Base-by-base conservation (phyloP, 2,329 filamentous ascomycete species). In the Hirsutella minnesotensis region DNA sequence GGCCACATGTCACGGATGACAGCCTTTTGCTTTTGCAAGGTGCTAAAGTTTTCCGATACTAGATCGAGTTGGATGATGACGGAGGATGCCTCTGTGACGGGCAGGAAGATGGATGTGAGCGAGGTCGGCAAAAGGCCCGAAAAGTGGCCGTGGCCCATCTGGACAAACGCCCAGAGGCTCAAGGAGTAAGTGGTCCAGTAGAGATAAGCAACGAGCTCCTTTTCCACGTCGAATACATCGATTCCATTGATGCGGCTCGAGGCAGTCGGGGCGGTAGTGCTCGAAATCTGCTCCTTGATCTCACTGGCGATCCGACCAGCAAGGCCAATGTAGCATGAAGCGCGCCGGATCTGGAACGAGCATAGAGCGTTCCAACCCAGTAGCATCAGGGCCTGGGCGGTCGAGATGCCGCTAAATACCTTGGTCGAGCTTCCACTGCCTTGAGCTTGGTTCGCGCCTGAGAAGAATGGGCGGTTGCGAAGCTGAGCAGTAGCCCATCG, bases 161-260 rank as follows among this genome's bases (percentile, higher is more conserved):
- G 63, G 31, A 64, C 51, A 24, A 55, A 65, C 5, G 52, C 52
- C 64, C 64, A 67, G 8, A 65, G 53, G 27, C 55, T 59, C n/a
- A 63, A 52, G 1, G 62, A 56, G 43, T 61, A 62, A 1, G 60
- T 60, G 4, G 61, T 54, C 63, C 64, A 67, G 53, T 62, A 63
- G 5, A 66, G 49, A 47, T 63, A 63, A 20, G 59, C 53, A 4
- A 61, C 51, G 15, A 66, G 42, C 45, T 67, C 64, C 44, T 58
- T 60, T 45, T 67, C 64, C 8, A 67, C 59, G 37, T 61, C 57
- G 38, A 56, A 58, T 3, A 66, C 57, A 33, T 65, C 62, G 37
- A 67, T 56, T 9, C 63, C 64, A 20, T 67, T 67, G 47, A 67
- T 64, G 27, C 60, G 57, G 31, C 60, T 63, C 1, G 58, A 57